Evolutionary conservation across 2,329 filamentous ascomycete species (phyloP).

Genomic region (Zasmidium citrigriseum): DNA sequence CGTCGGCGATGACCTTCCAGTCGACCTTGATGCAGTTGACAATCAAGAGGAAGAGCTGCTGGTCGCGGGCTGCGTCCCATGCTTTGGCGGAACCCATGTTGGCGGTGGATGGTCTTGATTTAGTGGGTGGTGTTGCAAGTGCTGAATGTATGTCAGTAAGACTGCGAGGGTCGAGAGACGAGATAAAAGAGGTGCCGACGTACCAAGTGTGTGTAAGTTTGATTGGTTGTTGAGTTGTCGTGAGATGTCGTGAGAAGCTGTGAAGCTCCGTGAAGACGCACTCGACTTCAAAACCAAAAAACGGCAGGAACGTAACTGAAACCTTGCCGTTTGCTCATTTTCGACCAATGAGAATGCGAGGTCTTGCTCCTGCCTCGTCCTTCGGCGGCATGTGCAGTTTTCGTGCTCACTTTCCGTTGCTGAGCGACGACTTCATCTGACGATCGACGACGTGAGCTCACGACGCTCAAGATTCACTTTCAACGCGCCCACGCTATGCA

Average conservation of each 20-base stretch:
- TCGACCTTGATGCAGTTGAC: slow-evolving; percentile 22
- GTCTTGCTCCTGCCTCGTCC: not conserved
- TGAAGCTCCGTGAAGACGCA: not conserved
- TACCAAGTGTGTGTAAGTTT: not conserved
- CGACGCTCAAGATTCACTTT: no score
- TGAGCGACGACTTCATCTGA: no score
- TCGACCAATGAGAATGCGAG: not conserved
- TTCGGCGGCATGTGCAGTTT: not conserved
- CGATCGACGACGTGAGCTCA: no score
- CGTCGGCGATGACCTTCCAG: slow-evolving; percentile 10
- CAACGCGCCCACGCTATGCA: no score
- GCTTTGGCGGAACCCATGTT: slow-evolving; percentile 20
- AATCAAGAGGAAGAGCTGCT: slow-evolving; percentile 28
- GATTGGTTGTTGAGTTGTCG: not conserved
- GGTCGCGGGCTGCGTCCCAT: slow-evolving; percentile 27
- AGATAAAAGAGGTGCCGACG: not conserved
- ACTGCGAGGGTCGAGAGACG: no score
- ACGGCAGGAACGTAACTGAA: not conserved
- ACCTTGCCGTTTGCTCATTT: not conserved
- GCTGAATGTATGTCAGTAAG: not conserved
- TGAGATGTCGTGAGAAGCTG: not conserved
- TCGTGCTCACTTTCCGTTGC: no score
- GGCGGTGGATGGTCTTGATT: not conserved
- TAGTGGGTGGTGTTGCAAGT: not conserved
- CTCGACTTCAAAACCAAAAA: not conserved